A percentile compares a stretch with the other conserved stretches of the same genome.
Evolutionary conservation across 148 eudicot genomes (phyloP).

Genomic region (Cornus florida): DNA sequence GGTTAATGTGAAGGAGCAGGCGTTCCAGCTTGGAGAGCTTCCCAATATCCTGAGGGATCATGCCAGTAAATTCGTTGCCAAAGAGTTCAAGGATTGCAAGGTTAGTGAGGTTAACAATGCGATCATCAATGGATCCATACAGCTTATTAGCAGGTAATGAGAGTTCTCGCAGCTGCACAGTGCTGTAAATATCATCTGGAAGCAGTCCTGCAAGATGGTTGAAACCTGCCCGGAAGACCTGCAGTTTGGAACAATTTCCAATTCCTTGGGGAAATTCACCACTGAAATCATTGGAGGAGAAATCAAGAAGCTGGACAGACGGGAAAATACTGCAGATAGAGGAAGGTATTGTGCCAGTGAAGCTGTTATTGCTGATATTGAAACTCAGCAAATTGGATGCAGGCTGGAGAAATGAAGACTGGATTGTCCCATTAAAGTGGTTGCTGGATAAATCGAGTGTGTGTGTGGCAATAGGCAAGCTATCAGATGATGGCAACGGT

Average conservation of each 20-base stretch:
- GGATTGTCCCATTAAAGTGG: conserved; percentile 49
- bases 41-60: conserved; percentile 58
- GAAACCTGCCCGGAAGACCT: conserved; percentile 62
- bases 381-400: conserved; percentile 52
- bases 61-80: conserved; percentile 52
- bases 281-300: conserved; percentile 50
- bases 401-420: conserved; percentile 30
- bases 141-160: conserved; percentile 65
- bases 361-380: conserved; percentile 57
- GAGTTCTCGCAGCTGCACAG: conserved; percentile 41
- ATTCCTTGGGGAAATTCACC: conserved; percentile 51
- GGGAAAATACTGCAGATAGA: conserved; percentile 46
- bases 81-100: conserved; percentile 50
- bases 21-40: conserved; percentile 57
- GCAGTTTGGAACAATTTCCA: conserved; percentile 48
- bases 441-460: conserved; percentile 58
- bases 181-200: conserved; percentile 48
- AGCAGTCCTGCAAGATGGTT: conserved; percentile 53
- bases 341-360: conserved; percentile 56
- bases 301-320: conserved; percentile 51
- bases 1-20: conserved; percentile 66
- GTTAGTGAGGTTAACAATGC: conserved; percentile 45
- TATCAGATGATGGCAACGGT: conserved; percentile 28
- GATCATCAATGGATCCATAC: conserved; percentile 41
- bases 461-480: conserved; percentile 41